Conservation (phyloP, 768 basidiomycete species). For the Lyophyllum shimeji region DNA sequence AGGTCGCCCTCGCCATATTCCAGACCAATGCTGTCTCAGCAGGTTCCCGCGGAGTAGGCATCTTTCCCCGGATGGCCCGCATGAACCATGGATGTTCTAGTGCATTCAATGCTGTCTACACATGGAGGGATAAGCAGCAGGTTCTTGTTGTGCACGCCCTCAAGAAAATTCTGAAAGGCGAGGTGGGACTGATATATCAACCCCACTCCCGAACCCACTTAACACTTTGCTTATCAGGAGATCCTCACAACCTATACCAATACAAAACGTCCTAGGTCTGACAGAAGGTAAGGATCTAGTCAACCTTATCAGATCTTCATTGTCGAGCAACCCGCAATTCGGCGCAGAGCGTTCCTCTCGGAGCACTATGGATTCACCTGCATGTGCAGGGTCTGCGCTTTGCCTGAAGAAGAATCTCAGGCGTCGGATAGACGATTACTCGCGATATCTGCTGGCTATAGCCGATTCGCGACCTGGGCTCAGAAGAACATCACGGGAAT, state of each 20-base stretch:
- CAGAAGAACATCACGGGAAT: conserved; percentile 39
- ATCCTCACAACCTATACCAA: conserved; percentile 61
- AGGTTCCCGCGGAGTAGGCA: conserved; percentile 44
- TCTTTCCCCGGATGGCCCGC: conserved; percentile 69
- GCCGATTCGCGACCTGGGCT: conserved; percentile 50
- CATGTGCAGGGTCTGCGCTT: conserved; percentile 56
- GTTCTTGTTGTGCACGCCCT: conserved; percentile 58
- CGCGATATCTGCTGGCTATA: conserved; percentile 44
- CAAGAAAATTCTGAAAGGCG: conserved; percentile 49
- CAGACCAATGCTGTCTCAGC: conserved; percentile 66
- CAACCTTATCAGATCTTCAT: neutral
- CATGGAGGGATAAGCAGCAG: conserved; percentile 51
- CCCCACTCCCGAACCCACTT: neutral
- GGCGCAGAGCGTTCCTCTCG: conserved; percentile 43
- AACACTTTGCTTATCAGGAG: conserved; percentile 40
- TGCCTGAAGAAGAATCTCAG: conserved; percentile 44
- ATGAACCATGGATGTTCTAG: conserved; percentile 69
- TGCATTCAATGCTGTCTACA: conserved; percentile 68
- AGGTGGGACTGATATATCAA: conserved; percentile 33
- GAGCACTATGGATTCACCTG: conserved; percentile 60
- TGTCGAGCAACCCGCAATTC: conserved; percentile 4
- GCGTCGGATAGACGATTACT: conserved; percentile 52
- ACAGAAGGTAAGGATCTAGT: conserved; percentile 45
- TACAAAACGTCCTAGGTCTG: conserved; percentile 50
- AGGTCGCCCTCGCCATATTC: conserved; percentile 63